Base-by-base conservation (phyloP, 176 grass and related monocot species). In the Avena sativa region DNA sequence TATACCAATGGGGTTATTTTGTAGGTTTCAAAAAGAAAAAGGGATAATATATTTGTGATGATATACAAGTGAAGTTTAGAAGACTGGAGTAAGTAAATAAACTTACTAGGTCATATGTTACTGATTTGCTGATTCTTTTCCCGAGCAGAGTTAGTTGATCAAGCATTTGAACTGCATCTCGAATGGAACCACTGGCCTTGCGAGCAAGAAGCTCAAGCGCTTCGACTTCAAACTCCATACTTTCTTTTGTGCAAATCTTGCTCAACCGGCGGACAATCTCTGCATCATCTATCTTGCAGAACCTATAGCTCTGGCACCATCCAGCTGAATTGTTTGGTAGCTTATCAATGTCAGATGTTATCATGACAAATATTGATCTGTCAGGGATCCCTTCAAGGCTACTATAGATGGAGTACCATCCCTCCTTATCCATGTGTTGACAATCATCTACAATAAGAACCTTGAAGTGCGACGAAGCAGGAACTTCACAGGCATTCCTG, bases 111-210 rank as follows among this genome's bases (percentile, higher is more conserved):
- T 98, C 92, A 70, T 92, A 85, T 69, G 85, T 88, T 34, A 92
- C 89, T 48, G 88, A 94, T 85, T 86, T 88, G 70, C 88, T 94
- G 79, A 98, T 98, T 51, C 87, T 92, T 74, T 92, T 89, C 56
- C 96, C 96, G 12, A 96, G 82, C n/a, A 98, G 88, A 78, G 88
- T 91, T 48, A 98, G 85, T 68, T 98, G 96, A 71, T 98, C 96
- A 78, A 98, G 90, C 79, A 89, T 92, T 36, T 87, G 91, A 86
- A 93, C 85, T 20, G 96, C 93, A 88, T 96, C 90, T 20, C 90
- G 86, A 88, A 98, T 90, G 20, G 92, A 96, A 52, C 96, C 96
- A 55, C 87, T 85, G 60, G 93, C 88, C 90, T 95, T 94, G 32
- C 59, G 86, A 21, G 92, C 93, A 87, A 98, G 78, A 84, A 98